Evolutionary conservation across 1,284 basidiomycete species (phyloP).

Genomic region (Puccinia hordei): DNA sequence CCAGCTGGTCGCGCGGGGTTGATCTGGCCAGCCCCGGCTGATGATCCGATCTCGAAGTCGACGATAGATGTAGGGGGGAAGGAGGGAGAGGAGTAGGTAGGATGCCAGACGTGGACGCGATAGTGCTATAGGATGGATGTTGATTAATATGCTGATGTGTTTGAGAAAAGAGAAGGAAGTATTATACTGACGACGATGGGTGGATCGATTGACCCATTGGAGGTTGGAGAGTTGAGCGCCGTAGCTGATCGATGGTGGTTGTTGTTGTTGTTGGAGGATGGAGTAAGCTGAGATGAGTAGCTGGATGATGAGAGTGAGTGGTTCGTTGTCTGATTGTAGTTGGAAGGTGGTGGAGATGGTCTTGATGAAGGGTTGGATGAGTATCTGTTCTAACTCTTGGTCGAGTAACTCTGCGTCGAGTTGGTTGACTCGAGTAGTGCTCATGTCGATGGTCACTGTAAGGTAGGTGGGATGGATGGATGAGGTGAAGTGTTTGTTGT

Average conservation of each 20-base stretch:
- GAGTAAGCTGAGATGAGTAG: too few relatives aligned
- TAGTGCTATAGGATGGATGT: constrained; percentile 27
- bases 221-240: not conserved
- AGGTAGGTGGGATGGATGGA: too few relatives aligned
- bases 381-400: constrained; percentile 78
- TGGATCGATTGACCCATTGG: not conserved
- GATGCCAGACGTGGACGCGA: constrained; percentile 58
- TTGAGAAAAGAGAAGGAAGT: not conserved
- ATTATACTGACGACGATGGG: not conserved
- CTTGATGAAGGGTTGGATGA: too few relatives aligned
- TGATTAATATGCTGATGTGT: too few relatives aligned
- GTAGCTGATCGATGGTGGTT: not conserved
- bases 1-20: not conserved
- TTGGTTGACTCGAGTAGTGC: constrained; percentile 89
- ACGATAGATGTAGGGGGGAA: constrained; percentile 76
- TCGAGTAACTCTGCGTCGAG: constrained; percentile 91
- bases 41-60: constrained; percentile 72
- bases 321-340: too few relatives aligned
- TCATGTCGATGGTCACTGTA: too few relatives aligned
- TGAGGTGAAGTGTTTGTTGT: too few relatives aligned
- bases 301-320: too few relatives aligned
- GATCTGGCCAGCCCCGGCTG: constrained; percentile 14
- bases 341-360: too few relatives aligned
- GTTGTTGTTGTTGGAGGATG: too few relatives aligned
- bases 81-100: constrained; percentile 73